Base-by-base conservation (phyloP, 2,329 filamentous ascomycete genomes). In the Botrytis fragariae region DNA sequence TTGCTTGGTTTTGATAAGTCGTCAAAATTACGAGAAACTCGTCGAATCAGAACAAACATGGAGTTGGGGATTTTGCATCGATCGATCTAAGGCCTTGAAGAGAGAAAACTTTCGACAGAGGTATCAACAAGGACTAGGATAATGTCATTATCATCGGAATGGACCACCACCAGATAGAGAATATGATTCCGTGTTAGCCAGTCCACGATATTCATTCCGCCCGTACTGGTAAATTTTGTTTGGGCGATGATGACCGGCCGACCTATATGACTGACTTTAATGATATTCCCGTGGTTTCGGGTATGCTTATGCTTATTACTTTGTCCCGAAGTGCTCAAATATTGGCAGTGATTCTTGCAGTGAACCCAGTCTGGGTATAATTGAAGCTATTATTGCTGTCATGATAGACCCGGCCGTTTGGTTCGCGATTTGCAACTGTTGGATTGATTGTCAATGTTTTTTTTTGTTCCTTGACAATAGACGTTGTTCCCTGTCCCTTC, bases 1-100 rank as follows among this genome's bases (percentile, higher is more conserved):
- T 74, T 72, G 71, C 29, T 54, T 22, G 65, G 48, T 51, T 54
- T 32, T 32, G 25, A 67, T 22, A 67, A 54, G 45, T 67, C 29
- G 64, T 69, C 65, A 57, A 37, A 39, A 32, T n/a, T 57, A 57
- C 65, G 35, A 69, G 65, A 32, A 42, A 22, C 10, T 57, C 9
- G 37, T 25, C 35, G 65, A 57, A 57, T 57, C 18, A 32, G 35
- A 42, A 42, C 29, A 42, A 25, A 22, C 4, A 42, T 44, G n/a
- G n/a, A 25, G 37, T 57, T 32, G 39, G 48, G 18, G 29, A 44
- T 42, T 37, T 42, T 20, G 35, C 45, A 67, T 54, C 44, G 32
- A 42, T 57, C 39, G 16, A 69, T 42, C 35, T 44, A 35, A 37
- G 44, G 29, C 51, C 14, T 57, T 29, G 18, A 42, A 69, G 29